phyloP scores from a whole-genome alignment of 345 rosid genomes.

The Raphanus sativus region DNA sequence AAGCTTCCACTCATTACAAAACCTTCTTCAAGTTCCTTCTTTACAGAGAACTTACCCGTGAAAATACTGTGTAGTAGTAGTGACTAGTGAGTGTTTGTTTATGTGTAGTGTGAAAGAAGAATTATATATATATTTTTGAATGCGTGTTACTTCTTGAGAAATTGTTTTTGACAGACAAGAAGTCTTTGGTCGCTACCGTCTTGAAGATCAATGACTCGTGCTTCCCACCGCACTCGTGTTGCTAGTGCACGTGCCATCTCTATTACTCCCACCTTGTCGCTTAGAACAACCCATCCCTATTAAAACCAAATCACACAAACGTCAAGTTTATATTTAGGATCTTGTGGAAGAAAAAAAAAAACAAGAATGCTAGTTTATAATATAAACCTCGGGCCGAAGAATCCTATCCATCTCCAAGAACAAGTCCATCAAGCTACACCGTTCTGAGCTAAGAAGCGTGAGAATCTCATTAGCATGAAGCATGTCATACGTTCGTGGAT shows the following conservation, averaged over 20 bases:
- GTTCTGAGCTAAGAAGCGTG: conserved; percentile 60
- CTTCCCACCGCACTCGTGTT: conserved; percentile 91
- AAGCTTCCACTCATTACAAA: conserved; percentile 36
- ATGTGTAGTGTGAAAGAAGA: not conserved
- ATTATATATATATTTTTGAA: not conserved
- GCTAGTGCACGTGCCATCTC: conserved; percentile 81
- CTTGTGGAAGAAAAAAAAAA: not conserved
- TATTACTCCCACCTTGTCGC: conserved; percentile 70
- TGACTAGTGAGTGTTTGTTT: conserved; percentile 35
- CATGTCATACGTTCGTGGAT: conserved; percentile 94
- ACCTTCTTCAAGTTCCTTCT: conserved; percentile 15
- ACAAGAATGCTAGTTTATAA: not conserved
- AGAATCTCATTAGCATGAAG: conserved; percentile 92
- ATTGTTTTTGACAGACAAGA: conserved; percentile 92
- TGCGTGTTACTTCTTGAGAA: conserved; percentile 61
- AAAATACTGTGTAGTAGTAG: conserved; percentile 4
- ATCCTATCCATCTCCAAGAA: conserved; percentile 95
- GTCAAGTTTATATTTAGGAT: not conserved
- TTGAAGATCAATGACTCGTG: conserved; percentile 90
- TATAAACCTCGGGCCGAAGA: conserved; percentile 87
- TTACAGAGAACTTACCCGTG: not conserved
- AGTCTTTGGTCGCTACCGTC: conserved; percentile 92
- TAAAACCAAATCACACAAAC: conserved; percentile 3
- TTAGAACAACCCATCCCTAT: conserved; percentile 92
- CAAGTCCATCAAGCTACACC: conserved; percentile 73